phyloP scores from a whole-genome alignment of 495 filamentous ascomycete species.

The Lophium mytilinum region DNA sequence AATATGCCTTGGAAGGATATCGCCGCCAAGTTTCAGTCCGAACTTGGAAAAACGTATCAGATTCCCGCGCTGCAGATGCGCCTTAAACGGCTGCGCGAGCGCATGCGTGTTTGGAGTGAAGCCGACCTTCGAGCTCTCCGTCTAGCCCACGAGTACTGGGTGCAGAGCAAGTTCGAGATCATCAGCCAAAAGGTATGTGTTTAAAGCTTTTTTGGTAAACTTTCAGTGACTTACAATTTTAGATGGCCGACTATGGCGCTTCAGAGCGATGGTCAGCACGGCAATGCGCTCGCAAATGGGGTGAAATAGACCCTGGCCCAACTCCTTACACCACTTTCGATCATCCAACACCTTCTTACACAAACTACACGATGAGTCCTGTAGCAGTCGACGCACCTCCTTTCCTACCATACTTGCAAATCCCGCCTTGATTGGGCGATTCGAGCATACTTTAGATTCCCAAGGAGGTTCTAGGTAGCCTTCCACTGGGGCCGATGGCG shows the following conservation, averaged over 20 bases:
- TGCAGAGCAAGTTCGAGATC: constrained; percentile 38
- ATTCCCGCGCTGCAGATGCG: constrained; percentile 70
- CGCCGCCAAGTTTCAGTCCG: constrained; percentile 53
- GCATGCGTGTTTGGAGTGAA: constrained; percentile 57
- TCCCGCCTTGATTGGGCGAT: constrained; percentile 1
- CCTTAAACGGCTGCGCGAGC: constrained; percentile 56
- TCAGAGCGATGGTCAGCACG: constrained; percentile 36
- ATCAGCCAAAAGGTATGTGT: constrained; percentile 35
- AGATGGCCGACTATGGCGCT: constrained; percentile 37
- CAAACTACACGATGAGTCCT: constrained; percentile 24
- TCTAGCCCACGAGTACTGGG: constrained; percentile 39
- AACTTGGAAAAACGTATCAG: constrained; percentile 54
- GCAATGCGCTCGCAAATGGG: constrained; percentile 38
- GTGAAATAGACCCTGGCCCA: constrained; percentile 33
- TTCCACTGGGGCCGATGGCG: too few relatives aligned
- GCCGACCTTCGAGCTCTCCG: constrained; percentile 43
- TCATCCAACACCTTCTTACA: constrained; percentile 17
- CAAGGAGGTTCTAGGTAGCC: too few relatives aligned
- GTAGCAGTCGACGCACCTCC: constrained; percentile 13
- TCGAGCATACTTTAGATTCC: too few relatives aligned
- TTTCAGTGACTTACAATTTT: constrained; percentile 4
- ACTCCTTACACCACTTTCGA: constrained; percentile 25
- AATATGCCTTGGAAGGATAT: constrained; percentile 63
- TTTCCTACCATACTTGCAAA: constrained; percentile 20
- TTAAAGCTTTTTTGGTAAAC: background rate